phyloP scores from a whole-genome alignment of 2,329 filamentous ascomycete species.

The Claviceps sp. region DNA sequence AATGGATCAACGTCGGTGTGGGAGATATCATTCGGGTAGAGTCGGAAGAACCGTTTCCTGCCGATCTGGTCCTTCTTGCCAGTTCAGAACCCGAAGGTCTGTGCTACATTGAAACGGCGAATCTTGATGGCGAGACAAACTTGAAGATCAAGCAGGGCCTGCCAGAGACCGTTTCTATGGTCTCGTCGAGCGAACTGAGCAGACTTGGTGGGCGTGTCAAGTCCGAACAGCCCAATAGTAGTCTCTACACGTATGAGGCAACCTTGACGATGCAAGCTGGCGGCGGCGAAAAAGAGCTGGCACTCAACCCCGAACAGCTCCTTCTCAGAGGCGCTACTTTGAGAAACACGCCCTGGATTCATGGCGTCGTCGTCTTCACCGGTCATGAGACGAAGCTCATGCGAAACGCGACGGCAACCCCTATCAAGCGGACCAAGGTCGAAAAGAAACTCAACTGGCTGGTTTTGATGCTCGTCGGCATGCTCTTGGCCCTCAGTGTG shows the following conservation, averaged over 20 bases:
- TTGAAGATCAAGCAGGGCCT: conserved; percentile 97
- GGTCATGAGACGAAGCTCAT: conserved; percentile 98
- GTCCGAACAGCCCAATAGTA: conserved; percentile 96
- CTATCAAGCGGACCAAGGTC: conserved; percentile 94
- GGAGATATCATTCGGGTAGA: conserved; percentile 89
- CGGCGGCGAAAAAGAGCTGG: conserved; percentile 83
- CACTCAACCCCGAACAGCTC: conserved; percentile 83
- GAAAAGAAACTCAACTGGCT: conserved; percentile 88
- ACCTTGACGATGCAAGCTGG: conserved; percentile 83
- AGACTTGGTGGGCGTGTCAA: conserved; percentile 74
- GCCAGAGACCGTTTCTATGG: conserved; percentile 77
- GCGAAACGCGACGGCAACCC: conserved; percentile 92
- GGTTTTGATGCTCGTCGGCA: conserved; percentile 76
- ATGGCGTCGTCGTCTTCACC: conserved; percentile 83
- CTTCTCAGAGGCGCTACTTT: conserved; percentile 85
- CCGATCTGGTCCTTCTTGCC: conserved; percentile 81
- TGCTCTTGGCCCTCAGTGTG: conserved; percentile 72
- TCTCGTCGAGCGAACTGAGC: conserved; percentile 76
- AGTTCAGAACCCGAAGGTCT: conserved; percentile 94
- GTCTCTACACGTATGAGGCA: conserved; percentile 94
- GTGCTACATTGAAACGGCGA: conserved; percentile 97
- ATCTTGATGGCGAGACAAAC: conserved; percentile 95
- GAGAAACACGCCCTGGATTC: conserved; percentile 92
- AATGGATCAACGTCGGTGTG: conserved; percentile 87
- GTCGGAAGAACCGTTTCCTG: conserved; percentile 89